Conservation (phyloP, 441 rosid species). For the Viola pubescens region DNA sequence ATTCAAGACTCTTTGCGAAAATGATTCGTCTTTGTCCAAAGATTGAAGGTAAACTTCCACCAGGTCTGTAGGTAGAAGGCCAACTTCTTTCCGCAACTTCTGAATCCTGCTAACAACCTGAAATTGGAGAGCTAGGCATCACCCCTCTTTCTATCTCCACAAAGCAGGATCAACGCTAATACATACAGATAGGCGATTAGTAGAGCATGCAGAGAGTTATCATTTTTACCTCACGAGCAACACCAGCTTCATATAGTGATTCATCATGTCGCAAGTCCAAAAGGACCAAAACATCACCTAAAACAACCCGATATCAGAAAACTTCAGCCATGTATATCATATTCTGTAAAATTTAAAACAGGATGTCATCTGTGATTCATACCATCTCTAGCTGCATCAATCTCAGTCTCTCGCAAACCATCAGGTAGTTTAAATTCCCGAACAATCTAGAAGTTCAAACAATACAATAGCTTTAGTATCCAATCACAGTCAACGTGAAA, state of each 20-base stretch:
- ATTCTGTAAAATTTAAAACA: neutral
- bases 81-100: conserved; percentile 76
- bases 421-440: conserved; percentile 84
- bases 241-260: conserved; percentile 83
- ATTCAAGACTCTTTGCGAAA: conserved; percentile 42
- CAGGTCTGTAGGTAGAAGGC: conserved; percentile 77
- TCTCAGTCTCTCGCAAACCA: conserved; percentile 70
- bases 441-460: conserved; percentile 44
- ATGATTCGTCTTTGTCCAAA: conserved; percentile 53
- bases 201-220: neutral
- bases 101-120: conserved; percentile 93
- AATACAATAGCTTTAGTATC: neutral
- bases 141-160: neutral
- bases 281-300: conserved; percentile 94
- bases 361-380: conserved; percentile 9
- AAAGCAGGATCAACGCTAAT: neutral
- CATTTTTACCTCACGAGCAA: conserved; percentile 80
- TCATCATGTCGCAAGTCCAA: conserved; percentile 86
- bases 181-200: neutral
- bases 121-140: conserved; percentile 3
- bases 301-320: conserved; percentile 16
- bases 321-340: neutral
- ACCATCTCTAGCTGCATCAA: conserved; percentile 98
- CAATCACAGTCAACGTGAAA: too few species aligned
- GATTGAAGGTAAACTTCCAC: conserved; percentile 90